Evolutionary conservation across 495 filamentous ascomycete genomes (phyloP).

Genomic region (Aspergillus nidulans): DNA sequence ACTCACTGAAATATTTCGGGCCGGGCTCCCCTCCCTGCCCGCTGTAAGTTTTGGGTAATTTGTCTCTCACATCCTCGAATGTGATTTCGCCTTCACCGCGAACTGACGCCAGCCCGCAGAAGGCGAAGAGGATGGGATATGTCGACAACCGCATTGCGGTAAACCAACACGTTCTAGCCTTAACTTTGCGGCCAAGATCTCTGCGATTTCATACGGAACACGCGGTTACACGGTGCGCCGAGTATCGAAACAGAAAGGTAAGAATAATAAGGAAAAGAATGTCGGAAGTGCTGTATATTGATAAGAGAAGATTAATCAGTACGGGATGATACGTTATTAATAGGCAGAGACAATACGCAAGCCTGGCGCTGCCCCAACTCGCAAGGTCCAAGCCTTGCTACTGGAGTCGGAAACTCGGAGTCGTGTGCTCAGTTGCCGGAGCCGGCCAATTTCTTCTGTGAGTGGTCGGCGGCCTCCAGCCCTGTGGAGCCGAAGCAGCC

Average conservation of each 20-base stretch:
- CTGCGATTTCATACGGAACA: not conserved
- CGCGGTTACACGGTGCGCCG: not conserved
- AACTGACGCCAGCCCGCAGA: constrained; percentile 21
- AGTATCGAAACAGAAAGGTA: not conserved
- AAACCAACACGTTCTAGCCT: not conserved
- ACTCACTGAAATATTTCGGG: constrained; percentile 58
- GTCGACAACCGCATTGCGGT: constrained; percentile 15
- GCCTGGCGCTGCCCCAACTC: not conserved
- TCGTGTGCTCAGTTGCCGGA: constrained; percentile 1
- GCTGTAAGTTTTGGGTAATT: constrained; percentile 44
- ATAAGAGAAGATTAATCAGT: not conserved
- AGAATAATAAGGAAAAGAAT: constrained; percentile 4
- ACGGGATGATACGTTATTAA: not conserved
- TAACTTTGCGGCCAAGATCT: not conserved
- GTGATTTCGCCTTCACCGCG: constrained; percentile 23
- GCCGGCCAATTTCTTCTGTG: not conserved
- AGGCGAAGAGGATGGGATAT: constrained; percentile 13
- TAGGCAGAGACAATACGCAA: not conserved
- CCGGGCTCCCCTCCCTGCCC: constrained; percentile 39
- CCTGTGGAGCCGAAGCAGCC: not conserved
- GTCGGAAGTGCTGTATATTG: not conserved
- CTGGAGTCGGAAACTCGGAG: not conserved
- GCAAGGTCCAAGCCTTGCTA: not conserved
- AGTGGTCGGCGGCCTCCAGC: not conserved
- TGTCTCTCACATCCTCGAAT: constrained; percentile 42